Evolutionary conservation across 331 rosid genomes (phyloP), one percentile per base, ranked within the genome.

Genomic region (Ulmus americana): DNA sequence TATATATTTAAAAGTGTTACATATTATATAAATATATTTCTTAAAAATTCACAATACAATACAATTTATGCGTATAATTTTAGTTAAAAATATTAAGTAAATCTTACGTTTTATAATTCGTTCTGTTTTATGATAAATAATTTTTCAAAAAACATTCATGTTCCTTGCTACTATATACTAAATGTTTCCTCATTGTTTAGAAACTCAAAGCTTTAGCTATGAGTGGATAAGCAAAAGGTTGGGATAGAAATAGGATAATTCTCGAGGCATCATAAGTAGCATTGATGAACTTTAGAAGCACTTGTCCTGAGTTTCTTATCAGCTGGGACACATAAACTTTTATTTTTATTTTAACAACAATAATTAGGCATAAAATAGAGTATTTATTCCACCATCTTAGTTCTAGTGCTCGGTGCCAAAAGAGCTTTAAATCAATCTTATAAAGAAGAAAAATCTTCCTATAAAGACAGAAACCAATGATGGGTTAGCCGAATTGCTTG

Each of bases 381-480:
- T 35, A 76, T 46, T 70, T 28, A 28, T 61, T 66, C 59, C 80
- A 76, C 66, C 65, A 61, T 59, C 67, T 57, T 41, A 58, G 77
- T 70, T 79, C 69, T 67, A 61, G 71, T 63, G 57, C 76, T 11
- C 46, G 65, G 42, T 67, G 59, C 69, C 35, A 7, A 70, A 71
- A 68, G 63, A 43, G 60, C 35, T 39, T 7, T 53, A 53, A 53
- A 18, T 20, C 39, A 67, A 40, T 67, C 35, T 11, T 14, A 22
- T 45, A 48, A 43, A 43, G 58, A 56, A 28, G 47, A 39, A 58
- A 52, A 73, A 45, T 74, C 64, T 57, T 59, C 64, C 68, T 74
- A 43, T 66, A 74, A 45, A 71, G 83, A 82, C 75, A 78, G 56
- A 59, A 68, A 22, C 78, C 76, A 84, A 87, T 82, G 80, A 87